phyloP scores from a whole-genome alignment of 257 asterid species.

The Leptodermis oblonga region DNA sequence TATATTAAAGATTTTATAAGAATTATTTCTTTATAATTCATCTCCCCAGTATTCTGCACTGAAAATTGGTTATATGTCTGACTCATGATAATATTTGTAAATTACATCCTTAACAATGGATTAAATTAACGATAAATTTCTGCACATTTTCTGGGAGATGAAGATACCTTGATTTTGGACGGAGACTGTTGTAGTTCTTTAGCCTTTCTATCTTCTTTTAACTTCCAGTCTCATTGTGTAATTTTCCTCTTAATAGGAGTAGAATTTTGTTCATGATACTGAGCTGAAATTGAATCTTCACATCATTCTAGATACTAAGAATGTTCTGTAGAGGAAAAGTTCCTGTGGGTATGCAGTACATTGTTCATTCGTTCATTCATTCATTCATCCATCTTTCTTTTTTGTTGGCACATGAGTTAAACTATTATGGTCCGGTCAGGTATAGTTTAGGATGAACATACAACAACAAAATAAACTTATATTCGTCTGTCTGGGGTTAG shows the following conservation, averaged over 20 bases:
- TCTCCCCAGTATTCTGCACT: neutral
- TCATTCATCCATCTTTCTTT: neutral
- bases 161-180: neutral
- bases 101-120: neutral
- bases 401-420: neutral
- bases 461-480: no score
- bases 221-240: neutral
- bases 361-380: no score
- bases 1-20: neutral
- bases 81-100: neutral
- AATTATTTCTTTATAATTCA: neutral
- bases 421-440: neutral
- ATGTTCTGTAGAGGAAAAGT: neutral
- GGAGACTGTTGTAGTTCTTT: neutral
- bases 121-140: neutral
- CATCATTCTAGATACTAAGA: neutral
- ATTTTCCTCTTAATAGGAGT: neutral
- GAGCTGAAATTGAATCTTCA: neutral
- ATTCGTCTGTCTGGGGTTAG: no score
- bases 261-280: neutral
- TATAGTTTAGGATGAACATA: neutral
- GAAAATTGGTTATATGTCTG: neutral
- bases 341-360: no score
- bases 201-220: neutral
- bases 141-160: neutral